A percentile compares a stretch with the other conserved stretches of the same genome.
phyloP scores from a whole-genome alignment of 108 stramenopile genomes.

The Tribonema minus region DNA sequence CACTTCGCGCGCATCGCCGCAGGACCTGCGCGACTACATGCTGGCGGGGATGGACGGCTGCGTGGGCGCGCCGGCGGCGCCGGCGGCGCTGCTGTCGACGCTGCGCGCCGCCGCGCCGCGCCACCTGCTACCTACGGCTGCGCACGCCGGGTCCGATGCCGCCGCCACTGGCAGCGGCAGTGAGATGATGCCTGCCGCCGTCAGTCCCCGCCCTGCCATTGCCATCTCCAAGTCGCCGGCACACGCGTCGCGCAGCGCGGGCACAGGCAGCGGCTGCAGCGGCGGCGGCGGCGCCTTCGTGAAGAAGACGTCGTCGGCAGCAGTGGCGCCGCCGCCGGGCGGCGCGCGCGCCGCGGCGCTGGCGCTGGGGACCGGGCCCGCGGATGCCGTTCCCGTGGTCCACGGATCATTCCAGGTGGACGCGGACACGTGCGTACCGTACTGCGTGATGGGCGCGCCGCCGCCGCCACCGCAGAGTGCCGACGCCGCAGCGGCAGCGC shows the following conservation, averaged over 20 bases:
- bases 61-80: slow-evolving; percentile 52
- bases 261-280: not conserved
- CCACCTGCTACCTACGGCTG: slow-evolving; percentile 30
- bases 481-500: not conserved
- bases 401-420: slow-evolving; percentile 44
- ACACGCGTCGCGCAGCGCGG: too few relatives aligned
- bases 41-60: slow-evolving; percentile 64
- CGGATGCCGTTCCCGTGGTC: too few relatives aligned
- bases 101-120: slow-evolving; percentile 59
- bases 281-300: not conserved
- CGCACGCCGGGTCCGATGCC: not conserved
- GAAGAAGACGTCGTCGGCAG: too few relatives aligned
- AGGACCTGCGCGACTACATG: slow-evolving; percentile 61
- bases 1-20: slow-evolving; percentile 50
- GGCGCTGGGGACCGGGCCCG: too few relatives aligned
- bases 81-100: slow-evolving; percentile 50
- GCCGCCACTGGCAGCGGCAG: not conserved
- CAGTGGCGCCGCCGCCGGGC: too few relatives aligned
- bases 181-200: slow-evolving; percentile 16
- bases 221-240: too few relatives aligned
- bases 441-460: slow-evolving; percentile 44
- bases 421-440: slow-evolving; percentile 57
- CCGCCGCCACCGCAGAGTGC: not conserved
- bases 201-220: too few relatives aligned
- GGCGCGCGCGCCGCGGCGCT: too few relatives aligned